Percentiles rank a stretch among this genome's conserved stretches.
phyloP scores from a whole-genome alignment of 257 asterid genomes.

The Forsythia suspensa region DNA sequence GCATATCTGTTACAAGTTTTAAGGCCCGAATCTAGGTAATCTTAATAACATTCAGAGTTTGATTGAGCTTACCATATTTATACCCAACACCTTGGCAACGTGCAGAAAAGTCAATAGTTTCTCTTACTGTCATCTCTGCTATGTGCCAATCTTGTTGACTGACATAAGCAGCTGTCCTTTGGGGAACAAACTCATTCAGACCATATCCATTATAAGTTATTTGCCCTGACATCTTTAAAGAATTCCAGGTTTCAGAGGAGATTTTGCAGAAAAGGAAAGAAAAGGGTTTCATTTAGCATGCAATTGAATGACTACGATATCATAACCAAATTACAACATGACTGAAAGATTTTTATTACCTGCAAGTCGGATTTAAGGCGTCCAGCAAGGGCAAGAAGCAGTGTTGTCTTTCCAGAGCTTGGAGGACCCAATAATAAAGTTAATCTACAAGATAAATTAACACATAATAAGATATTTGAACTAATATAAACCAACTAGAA shows the following conservation, averaged over 20 bases:
- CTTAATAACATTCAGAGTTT: slow-evolving; percentile 20
- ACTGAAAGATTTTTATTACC: slow-evolving; percentile 43
- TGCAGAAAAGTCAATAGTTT: slow-evolving; percentile 81
- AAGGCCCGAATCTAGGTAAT: slow-evolving; percentile 35
- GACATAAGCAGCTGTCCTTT: slow-evolving; percentile 81
- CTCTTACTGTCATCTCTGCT: slow-evolving; percentile 96
- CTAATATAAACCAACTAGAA: slow-evolving; percentile 17
- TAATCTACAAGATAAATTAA: slow-evolving; percentile 52
- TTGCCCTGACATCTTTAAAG: slow-evolving; percentile 79
- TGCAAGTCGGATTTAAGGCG: slow-evolving; percentile 78
- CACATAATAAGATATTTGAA: slow-evolving; percentile 20
- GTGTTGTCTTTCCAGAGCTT: slow-evolving; percentile 94
- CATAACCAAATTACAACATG: neutral
- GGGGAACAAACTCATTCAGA: slow-evolving; percentile 85
- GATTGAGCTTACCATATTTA: slow-evolving; percentile 67
- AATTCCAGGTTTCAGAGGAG: slow-evolving; percentile 34
- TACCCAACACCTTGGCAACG: slow-evolving; percentile 93
- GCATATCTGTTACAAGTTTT: slow-evolving; percentile 69
- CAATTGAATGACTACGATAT: neutral
- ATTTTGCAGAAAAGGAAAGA: slow-evolving; percentile 4
- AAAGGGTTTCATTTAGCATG: slow-evolving; percentile 11
- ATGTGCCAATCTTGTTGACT: slow-evolving; percentile 89
- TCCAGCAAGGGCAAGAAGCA: slow-evolving; percentile 91
- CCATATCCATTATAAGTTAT: slow-evolving; percentile 92
- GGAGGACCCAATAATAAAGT: slow-evolving; percentile 95